Percentiles rank a stretch among this genome's conserved stretches.
Conservation (phyloP, 1,284 basidiomycete genomes). For the Ustilago xerochloae region DNA sequence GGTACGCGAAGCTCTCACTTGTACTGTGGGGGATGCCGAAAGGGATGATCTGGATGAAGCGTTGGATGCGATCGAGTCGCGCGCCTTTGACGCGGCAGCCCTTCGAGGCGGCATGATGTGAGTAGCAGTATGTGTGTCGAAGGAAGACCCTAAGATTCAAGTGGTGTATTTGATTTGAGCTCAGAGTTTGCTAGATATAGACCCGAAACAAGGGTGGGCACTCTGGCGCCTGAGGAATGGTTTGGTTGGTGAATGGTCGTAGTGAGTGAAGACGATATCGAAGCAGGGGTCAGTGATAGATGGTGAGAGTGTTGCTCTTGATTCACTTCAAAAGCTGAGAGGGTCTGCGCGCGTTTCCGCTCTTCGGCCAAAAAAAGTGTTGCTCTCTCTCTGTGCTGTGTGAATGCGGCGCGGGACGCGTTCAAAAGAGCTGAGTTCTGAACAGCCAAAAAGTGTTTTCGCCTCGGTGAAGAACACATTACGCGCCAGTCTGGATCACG, state of each 20-base stretch:
- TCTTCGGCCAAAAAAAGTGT: constrained; percentile 10
- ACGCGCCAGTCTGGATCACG: constrained; percentile 26
- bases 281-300: too few relatives aligned
- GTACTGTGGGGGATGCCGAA: constrained; percentile 20
- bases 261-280: too few relatives aligned
- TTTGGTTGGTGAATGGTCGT: too few relatives aligned
- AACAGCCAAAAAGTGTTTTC: constrained; percentile 7
- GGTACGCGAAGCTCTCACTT: constrained; percentile 10
- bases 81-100: constrained; percentile 41
- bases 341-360: neutral
- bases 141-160: too few relatives aligned
- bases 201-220: too few relatives aligned
- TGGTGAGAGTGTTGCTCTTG: constrained; percentile 12
- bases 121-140: neutral
- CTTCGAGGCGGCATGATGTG: constrained; percentile 29
- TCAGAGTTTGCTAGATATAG: too few relatives aligned
- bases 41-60: constrained; percentile 13
- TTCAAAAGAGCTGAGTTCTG: neutral
- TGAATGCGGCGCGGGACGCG: constrained; percentile 1
- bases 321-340: neutral
- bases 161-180: too few relatives aligned
- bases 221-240: too few relatives aligned
- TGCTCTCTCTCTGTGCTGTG: constrained; percentile 12
- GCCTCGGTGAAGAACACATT: neutral
- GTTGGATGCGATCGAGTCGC: constrained; percentile 41